These are phyloP conservation scores for Fusarium sp. DNA, from an alignment of 2,329 filamentous ascomycete genomes.

Conservation along the genomic window DNA sequence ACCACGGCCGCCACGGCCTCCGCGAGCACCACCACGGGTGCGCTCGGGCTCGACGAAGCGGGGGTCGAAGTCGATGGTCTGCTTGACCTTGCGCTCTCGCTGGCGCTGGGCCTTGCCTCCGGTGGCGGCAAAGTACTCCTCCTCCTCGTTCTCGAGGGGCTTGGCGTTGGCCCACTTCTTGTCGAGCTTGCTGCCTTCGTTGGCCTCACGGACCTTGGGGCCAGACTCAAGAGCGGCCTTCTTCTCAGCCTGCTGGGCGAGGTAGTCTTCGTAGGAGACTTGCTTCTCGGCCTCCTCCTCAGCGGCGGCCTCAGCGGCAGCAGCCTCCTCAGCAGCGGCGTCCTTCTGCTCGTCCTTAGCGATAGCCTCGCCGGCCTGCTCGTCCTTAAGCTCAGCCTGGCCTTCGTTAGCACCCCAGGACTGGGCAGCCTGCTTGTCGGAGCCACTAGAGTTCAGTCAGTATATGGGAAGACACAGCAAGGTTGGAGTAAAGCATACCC, in stretches of 20 bases:
- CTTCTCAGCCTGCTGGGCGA: constrained; percentile 78
- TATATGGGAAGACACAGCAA: background rate
- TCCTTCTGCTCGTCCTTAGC: constrained; percentile 88
- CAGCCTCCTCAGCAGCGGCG: constrained; percentile 63
- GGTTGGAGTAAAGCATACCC: constrained; percentile 55
- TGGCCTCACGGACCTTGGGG: constrained; percentile 85
- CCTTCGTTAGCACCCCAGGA: constrained; percentile 90
- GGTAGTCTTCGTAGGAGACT: constrained; percentile 91
- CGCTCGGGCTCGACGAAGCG: constrained; percentile 79
- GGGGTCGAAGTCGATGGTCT: constrained; percentile 88
- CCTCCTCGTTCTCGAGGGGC: constrained; percentile 73
- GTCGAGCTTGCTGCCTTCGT: constrained; percentile 88
- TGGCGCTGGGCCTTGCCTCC: constrained; percentile 84
- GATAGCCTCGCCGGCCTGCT: constrained; percentile 90
- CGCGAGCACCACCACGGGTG: constrained; percentile 63
- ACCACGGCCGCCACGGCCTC: constrained; percentile 58
- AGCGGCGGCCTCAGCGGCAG: constrained; percentile 58
- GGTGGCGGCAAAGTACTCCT: constrained; percentile 81
- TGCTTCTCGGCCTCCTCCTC: constrained; percentile 78
- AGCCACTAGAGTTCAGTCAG: constrained; percentile 67
- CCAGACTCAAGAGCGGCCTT: constrained; percentile 74
- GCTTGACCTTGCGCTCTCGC: constrained; percentile 93
- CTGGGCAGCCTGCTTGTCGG: constrained; percentile 88
- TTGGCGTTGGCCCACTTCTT: constrained; percentile 95
- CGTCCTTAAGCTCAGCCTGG: constrained; percentile 86